Evolutionary conservation across 139 green algal species (phyloP).

Genomic region (Pedinophyceae sp.): DNA sequence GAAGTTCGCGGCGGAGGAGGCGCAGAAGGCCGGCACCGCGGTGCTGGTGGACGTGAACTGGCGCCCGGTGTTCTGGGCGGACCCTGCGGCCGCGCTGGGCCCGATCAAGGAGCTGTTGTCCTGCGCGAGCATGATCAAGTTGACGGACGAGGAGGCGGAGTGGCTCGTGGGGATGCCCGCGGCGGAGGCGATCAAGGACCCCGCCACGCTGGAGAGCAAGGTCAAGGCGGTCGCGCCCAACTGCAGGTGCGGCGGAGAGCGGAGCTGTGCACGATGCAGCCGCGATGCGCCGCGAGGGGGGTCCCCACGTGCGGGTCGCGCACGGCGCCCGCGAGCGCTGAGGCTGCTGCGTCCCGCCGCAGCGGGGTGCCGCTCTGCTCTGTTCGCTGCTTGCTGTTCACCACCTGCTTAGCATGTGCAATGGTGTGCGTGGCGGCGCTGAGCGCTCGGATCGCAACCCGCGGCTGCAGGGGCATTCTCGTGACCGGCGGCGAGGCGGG

Average conservation of each 20-base stretch:
- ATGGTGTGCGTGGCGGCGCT: too few species aligned
- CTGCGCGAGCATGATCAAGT: conserved; percentile 61
- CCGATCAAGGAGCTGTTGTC: conserved; percentile 14
- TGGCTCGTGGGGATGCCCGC: conserved; percentile 50
- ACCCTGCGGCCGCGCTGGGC: conserved; percentile 16
- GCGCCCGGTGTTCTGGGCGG: conserved; percentile 69
- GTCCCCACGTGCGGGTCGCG: too few species aligned
- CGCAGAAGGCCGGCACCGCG: not conserved
- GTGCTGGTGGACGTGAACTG: conserved; percentile 83
- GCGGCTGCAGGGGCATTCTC: conserved; percentile 43
- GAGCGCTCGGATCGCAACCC: too few species aligned
- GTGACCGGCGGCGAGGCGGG: conserved; percentile 62
- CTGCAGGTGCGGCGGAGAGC: too few species aligned
- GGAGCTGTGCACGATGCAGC: too few species aligned
- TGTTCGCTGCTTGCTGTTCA: too few species aligned
- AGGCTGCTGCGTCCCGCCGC: too few species aligned
- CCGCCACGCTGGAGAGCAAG: conserved; percentile 15
- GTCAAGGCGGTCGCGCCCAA: not conserved
- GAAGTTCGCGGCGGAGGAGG: conserved; percentile 21
- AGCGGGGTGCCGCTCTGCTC: too few species aligned
- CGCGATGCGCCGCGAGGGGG: too few species aligned
- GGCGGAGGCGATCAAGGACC: conserved; percentile 24
- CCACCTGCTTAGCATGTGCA: too few species aligned
- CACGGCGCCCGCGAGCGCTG: too few species aligned
- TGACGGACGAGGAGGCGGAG: conserved; percentile 67